Evolutionary conservation across 345 rosid species (phyloP).

Genomic region (Pseudoturritis turrita): DNA sequence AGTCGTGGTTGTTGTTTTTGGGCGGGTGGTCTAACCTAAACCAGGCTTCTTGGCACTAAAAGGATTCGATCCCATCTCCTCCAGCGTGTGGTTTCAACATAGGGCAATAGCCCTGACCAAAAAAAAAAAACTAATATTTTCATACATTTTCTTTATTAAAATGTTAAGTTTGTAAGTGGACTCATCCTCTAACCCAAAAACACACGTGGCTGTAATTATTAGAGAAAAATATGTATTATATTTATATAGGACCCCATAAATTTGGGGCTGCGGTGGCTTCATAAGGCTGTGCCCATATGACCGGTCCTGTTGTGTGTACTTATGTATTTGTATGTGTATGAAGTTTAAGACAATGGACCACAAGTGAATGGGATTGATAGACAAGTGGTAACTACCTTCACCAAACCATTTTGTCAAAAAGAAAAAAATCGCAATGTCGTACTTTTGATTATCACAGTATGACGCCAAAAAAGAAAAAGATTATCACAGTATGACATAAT

Average conservation of each 20-base stretch:
- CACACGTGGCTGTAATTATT: background rate
- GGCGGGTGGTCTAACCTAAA: no score
- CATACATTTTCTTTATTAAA: background rate
- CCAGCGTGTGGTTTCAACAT: no score
- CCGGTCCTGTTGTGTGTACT: background rate
- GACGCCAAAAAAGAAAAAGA: background rate
- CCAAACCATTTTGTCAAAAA: constrained; percentile 22
- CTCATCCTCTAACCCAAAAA: background rate
- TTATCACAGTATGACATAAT: background rate
- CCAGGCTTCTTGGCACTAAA: no score
- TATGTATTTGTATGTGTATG: constrained; percentile 1
- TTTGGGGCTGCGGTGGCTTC: background rate
- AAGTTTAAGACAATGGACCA: constrained; percentile 6
- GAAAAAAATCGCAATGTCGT: background rate
- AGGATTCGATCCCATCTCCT: no score
- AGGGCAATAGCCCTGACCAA: no score
- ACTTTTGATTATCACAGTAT: background rate
- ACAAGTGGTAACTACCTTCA: constrained; percentile 14
- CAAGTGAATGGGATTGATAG: constrained; percentile 14
- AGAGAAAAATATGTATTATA: background rate
- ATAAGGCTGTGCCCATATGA: constrained; percentile 15
- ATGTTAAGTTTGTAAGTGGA: background rate
- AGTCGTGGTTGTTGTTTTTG: background rate
- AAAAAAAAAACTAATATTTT: constrained; percentile 1
- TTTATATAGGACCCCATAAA: constrained; percentile 3